phyloP scores from a whole-genome alignment of 495 filamentous ascomycete genomes.

The Hypomontagnella monticulosa region DNA sequence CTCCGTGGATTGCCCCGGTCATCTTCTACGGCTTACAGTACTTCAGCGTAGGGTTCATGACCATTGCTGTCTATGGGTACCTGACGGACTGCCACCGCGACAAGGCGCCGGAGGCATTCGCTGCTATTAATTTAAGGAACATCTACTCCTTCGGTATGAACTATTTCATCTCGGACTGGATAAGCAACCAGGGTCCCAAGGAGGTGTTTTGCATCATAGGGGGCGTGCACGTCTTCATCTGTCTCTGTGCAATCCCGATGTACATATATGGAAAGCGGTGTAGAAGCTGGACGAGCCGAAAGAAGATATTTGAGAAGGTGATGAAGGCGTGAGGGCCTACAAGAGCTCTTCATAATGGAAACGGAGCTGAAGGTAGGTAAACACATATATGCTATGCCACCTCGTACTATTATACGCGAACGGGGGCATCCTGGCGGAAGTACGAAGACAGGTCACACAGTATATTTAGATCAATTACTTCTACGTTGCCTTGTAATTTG shows the following conservation, averaged over 20 bases:
- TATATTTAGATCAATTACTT: too few species aligned
- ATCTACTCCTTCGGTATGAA: slow-evolving; percentile 57
- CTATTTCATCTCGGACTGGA: slow-evolving; percentile 57
- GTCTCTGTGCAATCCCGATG: slow-evolving; percentile 53
- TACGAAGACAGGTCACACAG: too few species aligned
- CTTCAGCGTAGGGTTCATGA: slow-evolving; percentile 56
- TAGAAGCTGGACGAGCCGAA: slow-evolving; percentile 43
- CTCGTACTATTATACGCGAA: too few species aligned
- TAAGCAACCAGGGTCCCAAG: slow-evolving; percentile 47
- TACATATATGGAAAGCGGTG: slow-evolving; percentile 56
- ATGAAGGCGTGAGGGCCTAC: slow-evolving; percentile 30
- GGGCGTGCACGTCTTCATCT: slow-evolving; percentile 51
- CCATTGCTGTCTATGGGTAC: slow-evolving; percentile 53
- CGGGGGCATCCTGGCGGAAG: too few species aligned
- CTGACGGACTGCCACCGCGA: slow-evolving; percentile 57
- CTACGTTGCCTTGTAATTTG: too few species aligned
- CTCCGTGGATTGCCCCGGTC: slow-evolving; percentile 53
- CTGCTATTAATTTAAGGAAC: slow-evolving; percentile 56
- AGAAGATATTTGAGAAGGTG: slow-evolving; percentile 41
- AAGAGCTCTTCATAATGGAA: too few species aligned
- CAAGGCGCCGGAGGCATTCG: slow-evolving; percentile 55
- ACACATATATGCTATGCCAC: too few species aligned
- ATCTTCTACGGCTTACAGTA: slow-evolving; percentile 56
- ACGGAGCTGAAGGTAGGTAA: too few species aligned
- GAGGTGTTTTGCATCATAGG: slow-evolving; percentile 56